Conservation (phyloP, 2,329 filamentous ascomycete genomes). For the Biscogniauxia marginata region DNA sequence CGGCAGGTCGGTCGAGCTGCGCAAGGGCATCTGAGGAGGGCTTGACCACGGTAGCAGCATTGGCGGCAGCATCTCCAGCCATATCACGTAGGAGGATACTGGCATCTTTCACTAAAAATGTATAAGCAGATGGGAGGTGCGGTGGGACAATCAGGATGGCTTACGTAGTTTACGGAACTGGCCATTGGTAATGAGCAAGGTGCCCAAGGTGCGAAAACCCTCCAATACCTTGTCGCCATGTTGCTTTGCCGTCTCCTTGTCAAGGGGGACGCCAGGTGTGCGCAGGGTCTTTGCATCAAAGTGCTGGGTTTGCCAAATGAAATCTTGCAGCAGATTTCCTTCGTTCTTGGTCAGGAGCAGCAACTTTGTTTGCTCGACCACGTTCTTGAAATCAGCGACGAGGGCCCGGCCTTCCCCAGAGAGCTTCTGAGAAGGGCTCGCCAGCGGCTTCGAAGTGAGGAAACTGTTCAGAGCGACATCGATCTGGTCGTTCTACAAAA, state of each 20-base stretch:
- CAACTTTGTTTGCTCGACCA: slow-evolving; percentile 76
- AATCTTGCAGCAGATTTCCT: slow-evolving; percentile 91
- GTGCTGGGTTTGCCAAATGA: slow-evolving; percentile 89
- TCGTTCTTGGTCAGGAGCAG: slow-evolving; percentile 92
- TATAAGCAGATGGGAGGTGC: background rate
- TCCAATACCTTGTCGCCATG: slow-evolving; percentile 82
- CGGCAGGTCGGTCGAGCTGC: slow-evolving; percentile 79
- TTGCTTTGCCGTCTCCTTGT: slow-evolving; percentile 75
- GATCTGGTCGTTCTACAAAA: slow-evolving; percentile 80
- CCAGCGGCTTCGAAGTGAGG: slow-evolving; percentile 67
- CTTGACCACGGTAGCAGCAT: slow-evolving; percentile 71
- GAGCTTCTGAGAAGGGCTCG: slow-evolving; percentile 70
- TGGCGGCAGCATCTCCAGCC: slow-evolving; percentile 82
- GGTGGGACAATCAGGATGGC: slow-evolving; percentile 26
- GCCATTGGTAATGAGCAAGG: slow-evolving; percentile 88
- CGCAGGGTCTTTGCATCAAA: slow-evolving; percentile 63
- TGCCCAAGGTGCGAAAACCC: slow-evolving; percentile 83
- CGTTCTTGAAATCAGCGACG: slow-evolving; percentile 72
- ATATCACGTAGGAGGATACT: slow-evolving; percentile 83
- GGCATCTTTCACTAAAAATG: slow-evolving; percentile 66
- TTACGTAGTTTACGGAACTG: slow-evolving; percentile 88
- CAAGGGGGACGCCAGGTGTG: slow-evolving; percentile 64
- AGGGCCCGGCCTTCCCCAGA: slow-evolving; percentile 80
- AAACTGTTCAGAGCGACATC: slow-evolving; percentile 92
- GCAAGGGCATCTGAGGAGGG: slow-evolving; percentile 74